Evolutionary conservation across 306 rosid genomes (phyloP), one percentile per base, ranked within the genome.

Genomic region (Spatholobus suberectus): DNA sequence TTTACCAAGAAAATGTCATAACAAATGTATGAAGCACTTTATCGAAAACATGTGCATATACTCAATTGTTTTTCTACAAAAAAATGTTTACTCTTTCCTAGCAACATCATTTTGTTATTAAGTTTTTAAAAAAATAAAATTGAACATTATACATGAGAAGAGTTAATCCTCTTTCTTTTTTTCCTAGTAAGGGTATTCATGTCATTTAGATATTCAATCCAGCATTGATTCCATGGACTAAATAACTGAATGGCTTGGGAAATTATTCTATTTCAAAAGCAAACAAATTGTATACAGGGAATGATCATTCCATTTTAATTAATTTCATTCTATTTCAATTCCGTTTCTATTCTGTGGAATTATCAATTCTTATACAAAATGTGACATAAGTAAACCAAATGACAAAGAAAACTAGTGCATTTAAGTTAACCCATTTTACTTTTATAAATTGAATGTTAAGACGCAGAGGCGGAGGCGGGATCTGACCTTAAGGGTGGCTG

Each of bases 381-480:
- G n/a, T 10, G 44, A n/a, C 26, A 49, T 7, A 44, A 57, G 26
- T 59, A 83, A 49, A 77, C 21, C 47, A 27, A 58, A 18, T 37
- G 73, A 57, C 4, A 6, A 82, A 55, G 24, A 68, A 68, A 67
- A 75, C 55, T 40, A 40, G 43, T 21, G 55, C 12, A 57, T 57
- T 29, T 15, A 1, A 41, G 26, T 13, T 61, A 44, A 44, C 5
- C 52, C 40, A 54, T 43, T 27, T 21, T 6, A 47, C 77, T 32
- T 76, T 21, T 21, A 75, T 51, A 54, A 34, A 54, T 41, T 12
- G 46, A 37, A 41, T 14, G 62, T 47, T n/a, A n/a, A n/a, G n/a
- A n/a, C n/a, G n/a, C n/a, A n/a, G n/a, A n/a, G n/a, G n/a, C n/a
- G n/a, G n/a, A n/a, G n/a, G n/a, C n/a, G n/a, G n/a, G n/a, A n/a